Base-by-base conservation (phyloP, 345 rosid species). In the Gossypium ekmanianum region DNA sequence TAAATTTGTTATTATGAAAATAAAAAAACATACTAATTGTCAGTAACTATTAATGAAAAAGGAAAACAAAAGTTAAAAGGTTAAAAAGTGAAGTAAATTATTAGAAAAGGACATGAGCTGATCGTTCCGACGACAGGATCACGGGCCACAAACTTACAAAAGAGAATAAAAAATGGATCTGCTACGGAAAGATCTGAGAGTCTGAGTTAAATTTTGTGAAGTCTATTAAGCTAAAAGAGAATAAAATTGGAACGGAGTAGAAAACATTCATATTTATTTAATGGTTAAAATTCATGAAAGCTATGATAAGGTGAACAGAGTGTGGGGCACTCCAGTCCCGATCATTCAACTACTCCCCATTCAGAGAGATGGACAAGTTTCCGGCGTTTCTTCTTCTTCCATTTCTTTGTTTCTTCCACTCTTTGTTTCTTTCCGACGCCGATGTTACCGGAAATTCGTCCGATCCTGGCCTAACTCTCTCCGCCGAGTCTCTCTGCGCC, bases 401-500 rank as follows among this genome's bases (percentile, higher is more conserved):
- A 47, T 47, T 57, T 18, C 51, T 74, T 43, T 29, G 20, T 7
- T 8, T 71, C 67, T 26, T 62, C 24, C 24, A 68, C 66, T 74
- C 68, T 57, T 56, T 75, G 18, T 20, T 74, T 57, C 59, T 47
- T 29, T 66, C 81, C 67, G 54, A 14, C 56, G 79, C 54, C 47
- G 9, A 55, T 7, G 71, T 66, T 17, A 56, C 77, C 61, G 76
- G 14, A 18, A 79, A 65, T 67, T 39, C 61, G 54, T 50, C 79
- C 5, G 75, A 58, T 80, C 54, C 55, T 65, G 82, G 29, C 18
- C 80, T 47, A 73, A 83, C 74, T 63, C 59, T 87, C 59, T 74
- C 85, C 74, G 74, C 66, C 58, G 80, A 61, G 68, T 80, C 89
- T 68, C 85, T 92, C 80, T 92, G 98, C 78, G 75, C 78, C 68